Percentiles rank a stretch among this genome's conserved stretches.
Conservation (phyloP, 768 basidiomycete genomes). For the Boletales sp. region DNA sequence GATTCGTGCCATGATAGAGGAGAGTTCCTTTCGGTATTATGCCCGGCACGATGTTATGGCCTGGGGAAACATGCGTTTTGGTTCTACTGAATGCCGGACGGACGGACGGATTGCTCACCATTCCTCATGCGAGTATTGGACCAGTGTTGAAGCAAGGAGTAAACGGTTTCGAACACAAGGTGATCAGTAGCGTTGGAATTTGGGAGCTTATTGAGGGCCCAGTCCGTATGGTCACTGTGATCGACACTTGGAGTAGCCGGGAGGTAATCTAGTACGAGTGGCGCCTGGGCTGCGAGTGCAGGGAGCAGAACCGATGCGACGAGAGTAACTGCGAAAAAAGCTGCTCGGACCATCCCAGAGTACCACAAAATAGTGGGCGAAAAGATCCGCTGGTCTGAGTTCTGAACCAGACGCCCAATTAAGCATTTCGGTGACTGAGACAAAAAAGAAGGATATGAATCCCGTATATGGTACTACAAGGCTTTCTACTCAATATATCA, state of each 20-base stretch:
- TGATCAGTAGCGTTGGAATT: conserved; percentile 24
- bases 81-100: too few relatives aligned
- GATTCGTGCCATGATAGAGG: conserved; percentile 30
- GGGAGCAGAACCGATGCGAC: background rate
- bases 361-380: too few relatives aligned
- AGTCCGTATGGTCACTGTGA: background rate
- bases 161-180: conserved; percentile 22
- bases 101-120: conserved; percentile 22
- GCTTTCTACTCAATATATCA: too few relatives aligned
- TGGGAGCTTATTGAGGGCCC: conserved; percentile 24
- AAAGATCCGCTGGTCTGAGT: too few relatives aligned
- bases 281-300: conserved; percentile 5
- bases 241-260: too few relatives aligned
- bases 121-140: conserved; percentile 45
- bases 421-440: too few relatives aligned
- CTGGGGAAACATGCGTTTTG: conserved; percentile 13
- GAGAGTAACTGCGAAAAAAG: background rate
- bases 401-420: too few relatives aligned
- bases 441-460: too few relatives aligned
- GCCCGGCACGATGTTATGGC: conserved; percentile 29
- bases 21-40: conserved; percentile 33
- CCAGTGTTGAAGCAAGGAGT: conserved; percentile 39
- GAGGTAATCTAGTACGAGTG: background rate
- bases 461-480: too few relatives aligned
- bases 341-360: too few relatives aligned